Conservation (phyloP, 148 eudicot genomes). For the Oxyria digyna region DNA sequence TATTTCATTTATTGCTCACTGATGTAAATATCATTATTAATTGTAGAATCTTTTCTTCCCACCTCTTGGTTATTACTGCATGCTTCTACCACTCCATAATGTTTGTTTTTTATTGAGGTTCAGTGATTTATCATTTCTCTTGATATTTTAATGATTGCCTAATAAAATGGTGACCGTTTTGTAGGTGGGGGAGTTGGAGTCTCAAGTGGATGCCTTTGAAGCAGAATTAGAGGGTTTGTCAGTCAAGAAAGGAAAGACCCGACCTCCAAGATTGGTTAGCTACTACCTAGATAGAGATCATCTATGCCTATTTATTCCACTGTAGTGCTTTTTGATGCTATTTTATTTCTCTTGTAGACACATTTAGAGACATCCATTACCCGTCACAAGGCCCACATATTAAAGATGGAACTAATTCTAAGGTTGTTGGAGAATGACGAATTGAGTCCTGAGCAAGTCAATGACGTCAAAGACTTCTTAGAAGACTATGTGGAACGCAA, state of each 20-base stretch:
- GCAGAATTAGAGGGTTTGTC: slow-evolving; percentile 95
- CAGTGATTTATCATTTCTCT: neutral
- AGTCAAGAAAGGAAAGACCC: slow-evolving; percentile 89
- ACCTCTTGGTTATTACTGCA: neutral
- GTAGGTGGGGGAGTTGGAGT: slow-evolving; percentile 85
- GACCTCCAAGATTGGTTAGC: slow-evolving; percentile 99
- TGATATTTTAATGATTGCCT: neutral
- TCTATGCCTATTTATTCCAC: neutral
- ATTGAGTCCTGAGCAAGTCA: slow-evolving; percentile 92
- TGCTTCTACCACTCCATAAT: neutral
- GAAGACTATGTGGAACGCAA: slow-evolving; percentile 97
- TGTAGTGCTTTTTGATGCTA: slow-evolving; percentile 7
- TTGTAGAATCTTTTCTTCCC: neutral
- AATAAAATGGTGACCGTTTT: slow-evolving; percentile 5
- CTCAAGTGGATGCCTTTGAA: slow-evolving; percentile 95
- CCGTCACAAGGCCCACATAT: slow-evolving; percentile 95
- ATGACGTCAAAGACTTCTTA: slow-evolving; percentile 87
- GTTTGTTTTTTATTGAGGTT: neutral
- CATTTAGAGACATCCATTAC: slow-evolving; percentile 89
- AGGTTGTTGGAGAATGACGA: slow-evolving; percentile 90
- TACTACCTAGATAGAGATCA: neutral
- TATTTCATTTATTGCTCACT: neutral
- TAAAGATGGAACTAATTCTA: slow-evolving; percentile 83
- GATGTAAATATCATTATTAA: neutral
- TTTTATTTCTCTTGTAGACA: slow-evolving; percentile 31